These are phyloP conservation scores for Candida orba DNA, from an alignment of 805 yeast genomes.

Conservation along the genomic window DNA sequence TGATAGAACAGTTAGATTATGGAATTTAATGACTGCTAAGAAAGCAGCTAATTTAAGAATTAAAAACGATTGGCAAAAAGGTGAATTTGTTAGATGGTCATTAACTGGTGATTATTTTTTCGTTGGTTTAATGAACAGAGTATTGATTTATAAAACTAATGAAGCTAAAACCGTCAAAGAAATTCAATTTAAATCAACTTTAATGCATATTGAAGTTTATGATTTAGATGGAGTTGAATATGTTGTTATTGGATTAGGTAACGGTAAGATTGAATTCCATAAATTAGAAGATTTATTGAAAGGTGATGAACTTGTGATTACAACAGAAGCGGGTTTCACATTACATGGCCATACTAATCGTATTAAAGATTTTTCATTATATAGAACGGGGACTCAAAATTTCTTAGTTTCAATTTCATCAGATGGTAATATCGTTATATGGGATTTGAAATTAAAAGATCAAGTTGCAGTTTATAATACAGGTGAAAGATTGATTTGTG, in stretches of 20 bases:
- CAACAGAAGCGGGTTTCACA: slow-evolving; percentile 41
- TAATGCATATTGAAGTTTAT: slow-evolving; percentile 61
- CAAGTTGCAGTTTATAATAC: slow-evolving; percentile 87
- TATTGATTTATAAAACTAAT: slow-evolving; percentile 58
- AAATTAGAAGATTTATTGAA: slow-evolving; percentile 30
- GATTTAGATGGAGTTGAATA: slow-evolving; percentile 43
- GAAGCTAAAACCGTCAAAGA: slow-evolving; percentile 53
- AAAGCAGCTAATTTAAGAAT: slow-evolving; percentile 81
- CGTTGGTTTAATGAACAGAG: slow-evolving; percentile 63
- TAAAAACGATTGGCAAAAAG: slow-evolving; percentile 59
- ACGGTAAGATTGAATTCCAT: slow-evolving; percentile 63
- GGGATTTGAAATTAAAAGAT: slow-evolving; percentile 65
- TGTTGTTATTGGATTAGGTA: slow-evolving; percentile 58
- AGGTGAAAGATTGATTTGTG: slow-evolving; percentile 88
- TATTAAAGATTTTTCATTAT: slow-evolving; percentile 68
- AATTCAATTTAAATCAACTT: slow-evolving; percentile 42
- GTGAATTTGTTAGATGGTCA: slow-evolving; percentile 64
- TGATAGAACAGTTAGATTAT: slow-evolving; percentile 76
- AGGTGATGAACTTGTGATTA: slow-evolving; percentile 22
- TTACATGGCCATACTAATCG: slow-evolving; percentile 80
- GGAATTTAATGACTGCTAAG: slow-evolving; percentile 96
- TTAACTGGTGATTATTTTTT: slow-evolving; percentile 60
- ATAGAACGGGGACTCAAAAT: slow-evolving; percentile 29
- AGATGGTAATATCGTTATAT: slow-evolving; percentile 88
- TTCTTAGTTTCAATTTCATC: slow-evolving; percentile 80